Evolutionary conservation across 2,329 filamentous ascomycete genomes (phyloP).

Genomic region (Drechslerella coelobrocha): DNA sequence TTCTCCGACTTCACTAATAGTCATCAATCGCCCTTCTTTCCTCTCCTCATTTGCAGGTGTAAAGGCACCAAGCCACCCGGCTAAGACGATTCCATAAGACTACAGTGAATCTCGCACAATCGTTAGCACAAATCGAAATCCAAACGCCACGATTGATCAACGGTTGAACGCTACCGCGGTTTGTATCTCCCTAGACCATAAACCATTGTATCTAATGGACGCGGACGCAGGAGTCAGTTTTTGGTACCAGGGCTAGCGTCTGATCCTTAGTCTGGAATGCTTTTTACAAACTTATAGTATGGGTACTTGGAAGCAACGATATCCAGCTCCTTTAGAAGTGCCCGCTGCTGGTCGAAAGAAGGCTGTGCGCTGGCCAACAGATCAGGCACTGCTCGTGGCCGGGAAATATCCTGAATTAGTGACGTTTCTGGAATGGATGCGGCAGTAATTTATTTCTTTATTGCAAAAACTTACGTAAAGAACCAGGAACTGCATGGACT

Average conservation of each 20-base stretch:
- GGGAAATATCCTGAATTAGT: constrained; percentile 19
- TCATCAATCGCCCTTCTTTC: constrained; percentile 72
- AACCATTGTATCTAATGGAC: constrained; percentile 80
- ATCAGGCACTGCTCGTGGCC: constrained; percentile 66
- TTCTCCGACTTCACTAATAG: constrained; percentile 83
- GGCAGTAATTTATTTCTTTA: not conserved
- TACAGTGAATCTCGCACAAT: constrained; percentile 55
- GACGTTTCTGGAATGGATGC: not conserved
- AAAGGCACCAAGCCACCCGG: constrained; percentile 79
- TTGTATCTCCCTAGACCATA: constrained; percentile 85
- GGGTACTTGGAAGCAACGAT: constrained; percentile 81
- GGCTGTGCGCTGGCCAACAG: constrained; percentile 74
- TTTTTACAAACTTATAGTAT: constrained; percentile 94
- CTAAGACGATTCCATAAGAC: constrained; percentile 67
- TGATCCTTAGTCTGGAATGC: no score
- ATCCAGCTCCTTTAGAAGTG: constrained; percentile 73
- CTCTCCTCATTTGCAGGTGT: constrained; percentile 61
- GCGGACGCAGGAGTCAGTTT: not conserved
- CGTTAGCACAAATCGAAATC: constrained; percentile 2
- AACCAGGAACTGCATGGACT: constrained; percentile 82
- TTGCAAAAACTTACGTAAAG: constrained; percentile 63
- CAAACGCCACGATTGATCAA: not conserved
- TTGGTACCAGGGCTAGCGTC: no score
- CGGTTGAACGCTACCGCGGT: constrained; percentile 68
- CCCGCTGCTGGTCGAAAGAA: constrained; percentile 74